Evolutionary conservation across 768 basidiomycete genomes (phyloP).

Genomic region (Hemileccinum impolitum): DNA sequence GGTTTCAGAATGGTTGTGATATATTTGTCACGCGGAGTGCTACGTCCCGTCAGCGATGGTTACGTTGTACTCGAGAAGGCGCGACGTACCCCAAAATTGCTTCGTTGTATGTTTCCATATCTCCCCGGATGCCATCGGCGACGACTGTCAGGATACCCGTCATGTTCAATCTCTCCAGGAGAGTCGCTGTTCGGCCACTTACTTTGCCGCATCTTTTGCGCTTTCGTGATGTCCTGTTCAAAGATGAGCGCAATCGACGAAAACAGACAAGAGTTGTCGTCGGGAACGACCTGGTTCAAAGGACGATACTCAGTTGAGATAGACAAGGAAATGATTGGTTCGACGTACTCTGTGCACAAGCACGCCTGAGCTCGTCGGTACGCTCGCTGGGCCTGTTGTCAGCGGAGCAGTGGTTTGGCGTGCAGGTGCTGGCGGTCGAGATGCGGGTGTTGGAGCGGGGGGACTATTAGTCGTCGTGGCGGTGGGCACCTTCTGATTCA

Average conservation of each 20-base stretch:
- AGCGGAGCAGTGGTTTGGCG: conserved; percentile 12
- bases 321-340: not conserved
- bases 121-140: conserved; percentile 71
- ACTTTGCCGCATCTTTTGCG: conserved; percentile 72
- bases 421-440: conserved; percentile 14
- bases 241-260: conserved; percentile 83
- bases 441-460: conserved; percentile 8
- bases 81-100: conserved; percentile 77
- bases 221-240: conserved; percentile 74
- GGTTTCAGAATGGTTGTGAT: conserved; percentile 78
- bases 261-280: conserved; percentile 96
- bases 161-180: not conserved
- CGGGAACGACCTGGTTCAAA: conserved; percentile 70
- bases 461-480: conserved; percentile 2
- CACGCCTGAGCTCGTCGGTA: conserved; percentile 59
- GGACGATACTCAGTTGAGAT: conserved; percentile 1
- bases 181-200: conserved; percentile 17
- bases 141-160: conserved; percentile 56
- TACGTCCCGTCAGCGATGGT: conserved; percentile 24
- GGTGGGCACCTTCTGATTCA: conserved; percentile 42
- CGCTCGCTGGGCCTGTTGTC: conserved; percentile 48
- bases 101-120: conserved; percentile 74
- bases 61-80: not conserved
- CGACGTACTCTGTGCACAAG: conserved; percentile 65
- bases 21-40: conserved; percentile 62